A percentile compares a stretch with the other conserved stretches of the same genome.
Conservation (phyloP, 2,329 filamentous ascomycete genomes). For the Myrmaecium sp. region DNA sequence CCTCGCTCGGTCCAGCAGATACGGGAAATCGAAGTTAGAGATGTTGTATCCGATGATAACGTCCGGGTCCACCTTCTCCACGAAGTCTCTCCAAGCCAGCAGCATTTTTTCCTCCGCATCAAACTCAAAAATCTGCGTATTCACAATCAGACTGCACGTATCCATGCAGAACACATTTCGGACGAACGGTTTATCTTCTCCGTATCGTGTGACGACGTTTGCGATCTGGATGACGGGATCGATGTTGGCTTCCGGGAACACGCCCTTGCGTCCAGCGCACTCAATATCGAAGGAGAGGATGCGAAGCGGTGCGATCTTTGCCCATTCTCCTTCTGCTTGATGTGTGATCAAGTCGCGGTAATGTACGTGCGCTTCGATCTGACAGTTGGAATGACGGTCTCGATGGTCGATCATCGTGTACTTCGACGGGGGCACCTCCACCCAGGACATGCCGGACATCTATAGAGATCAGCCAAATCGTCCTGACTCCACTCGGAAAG, state of each 20-base stretch:
- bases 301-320: constrained; percentile 88
- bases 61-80: constrained; percentile 82
- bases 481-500: background rate
- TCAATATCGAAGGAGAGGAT: constrained; percentile 97
- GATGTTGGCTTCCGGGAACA: constrained; percentile 82
- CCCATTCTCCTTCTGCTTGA: constrained; percentile 82
- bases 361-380: constrained; percentile 79
- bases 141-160: constrained; percentile 82
- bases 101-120: constrained; percentile 75
- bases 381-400: constrained; percentile 75
- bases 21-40: constrained; percentile 95
- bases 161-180: constrained; percentile 94
- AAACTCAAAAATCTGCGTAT: constrained; percentile 80
- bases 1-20: constrained; percentile 73
- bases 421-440: constrained; percentile 59
- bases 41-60: constrained; percentile 99
- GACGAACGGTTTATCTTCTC: constrained; percentile 89
- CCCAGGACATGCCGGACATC: constrained; percentile 95
- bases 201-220: constrained; percentile 85
- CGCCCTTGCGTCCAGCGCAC: constrained; percentile 90
- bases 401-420: constrained; percentile 53
- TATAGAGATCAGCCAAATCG: constrained; percentile 16
- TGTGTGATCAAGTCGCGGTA: constrained; percentile 77
- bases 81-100: constrained; percentile 77
- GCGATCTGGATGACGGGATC: constrained; percentile 98